Conservation (phyloP, 371 early-diverging fungal species). For the Rhizopus sp. region DNA sequence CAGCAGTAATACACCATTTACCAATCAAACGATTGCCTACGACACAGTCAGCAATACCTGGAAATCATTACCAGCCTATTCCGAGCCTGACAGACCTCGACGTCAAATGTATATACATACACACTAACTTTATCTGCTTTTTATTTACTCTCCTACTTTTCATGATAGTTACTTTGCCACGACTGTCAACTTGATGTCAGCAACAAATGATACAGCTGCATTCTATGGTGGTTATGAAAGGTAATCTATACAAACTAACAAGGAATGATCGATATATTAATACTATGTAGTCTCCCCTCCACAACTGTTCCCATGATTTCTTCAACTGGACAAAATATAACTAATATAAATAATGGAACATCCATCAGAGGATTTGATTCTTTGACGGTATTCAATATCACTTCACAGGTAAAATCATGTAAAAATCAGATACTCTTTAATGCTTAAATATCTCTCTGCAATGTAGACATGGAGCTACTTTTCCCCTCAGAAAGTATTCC, state of each 20-base stretch:
- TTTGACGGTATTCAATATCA: neutral
- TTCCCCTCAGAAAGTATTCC: constrained; percentile 6
- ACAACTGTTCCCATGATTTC: neutral
- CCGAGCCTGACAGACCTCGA: neutral
- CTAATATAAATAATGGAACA: neutral
- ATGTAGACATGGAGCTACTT: neutral
- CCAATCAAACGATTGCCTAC: constrained; percentile 11
- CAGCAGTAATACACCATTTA: neutral
- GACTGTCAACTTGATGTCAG: neutral
- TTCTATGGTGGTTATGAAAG: constrained; percentile 9
- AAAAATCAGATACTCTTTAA: neutral
- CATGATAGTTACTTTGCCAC: constrained; percentile 3
- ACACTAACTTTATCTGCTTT: too few relatives aligned
- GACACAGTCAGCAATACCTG: constrained; percentile 8
- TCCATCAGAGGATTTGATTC: constrained; percentile 1
- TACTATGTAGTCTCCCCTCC: neutral
- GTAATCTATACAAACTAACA: neutral
- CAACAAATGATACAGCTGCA: constrained; percentile 4
- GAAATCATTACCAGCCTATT: constrained; percentile 7
- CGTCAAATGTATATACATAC: constrained; percentile 8
- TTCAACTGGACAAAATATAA: neutral
- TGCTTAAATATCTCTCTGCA: neutral
- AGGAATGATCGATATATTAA: neutral
- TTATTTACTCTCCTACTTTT: neutral
- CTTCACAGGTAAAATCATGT: neutral